Percentiles rank a stretch among this genome's conserved stretches.
phyloP scores from a whole-genome alignment of 83 land plant genomes.

The Picea abies region DNA sequence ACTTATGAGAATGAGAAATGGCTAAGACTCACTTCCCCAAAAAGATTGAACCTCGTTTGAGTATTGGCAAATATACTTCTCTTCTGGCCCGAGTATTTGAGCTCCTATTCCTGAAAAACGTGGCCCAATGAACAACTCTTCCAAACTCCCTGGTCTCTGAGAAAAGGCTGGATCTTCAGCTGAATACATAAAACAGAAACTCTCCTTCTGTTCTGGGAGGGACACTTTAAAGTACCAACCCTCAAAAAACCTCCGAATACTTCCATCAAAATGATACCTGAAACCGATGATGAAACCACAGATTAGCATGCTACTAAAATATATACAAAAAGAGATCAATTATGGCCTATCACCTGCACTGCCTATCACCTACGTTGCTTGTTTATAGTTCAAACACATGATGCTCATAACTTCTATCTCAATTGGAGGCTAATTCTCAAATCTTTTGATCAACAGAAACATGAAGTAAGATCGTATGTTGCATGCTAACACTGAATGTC shows the following conservation, averaged over 20 bases:
- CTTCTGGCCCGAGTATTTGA: constrained; percentile 93
- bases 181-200: constrained; percentile 97
- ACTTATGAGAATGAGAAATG: background rate
- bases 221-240: constrained; percentile 99
- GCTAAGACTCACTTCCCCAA: constrained; percentile 86
- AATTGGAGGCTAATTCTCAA: background rate
- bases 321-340: background rate
- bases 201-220: constrained; percentile 80
- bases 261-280: constrained; percentile 98
- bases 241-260: constrained; percentile 75
- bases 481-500: no score
- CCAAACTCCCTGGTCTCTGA: constrained; percentile 34
- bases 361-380: background rate
- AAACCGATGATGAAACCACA: background rate
- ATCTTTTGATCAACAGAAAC: background rate
- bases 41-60: constrained; percentile 54
- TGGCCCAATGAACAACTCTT: constrained; percentile 46
- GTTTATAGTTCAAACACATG: background rate
- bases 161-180: constrained; percentile 83
- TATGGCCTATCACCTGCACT: background rate
- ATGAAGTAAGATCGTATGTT: background rate
- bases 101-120: constrained; percentile 90
- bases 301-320: background rate
- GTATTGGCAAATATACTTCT: constrained; percentile 84
- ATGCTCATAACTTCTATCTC: background rate